Conservation (phyloP, 1,284 basidiomycete species). For the Veloboletus limbatus region DNA sequence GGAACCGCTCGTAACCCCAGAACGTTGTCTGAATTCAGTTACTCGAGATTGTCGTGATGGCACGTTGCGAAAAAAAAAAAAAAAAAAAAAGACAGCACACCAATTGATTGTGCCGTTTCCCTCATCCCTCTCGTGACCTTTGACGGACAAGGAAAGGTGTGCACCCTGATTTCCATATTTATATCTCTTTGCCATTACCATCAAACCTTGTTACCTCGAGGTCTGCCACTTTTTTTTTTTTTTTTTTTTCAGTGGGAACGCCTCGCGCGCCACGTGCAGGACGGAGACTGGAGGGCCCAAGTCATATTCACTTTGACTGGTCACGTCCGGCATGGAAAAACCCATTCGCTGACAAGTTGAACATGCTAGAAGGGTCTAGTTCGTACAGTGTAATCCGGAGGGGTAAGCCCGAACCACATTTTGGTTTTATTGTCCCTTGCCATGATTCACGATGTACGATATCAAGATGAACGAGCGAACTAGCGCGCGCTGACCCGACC, state of each 20-base stretch:
- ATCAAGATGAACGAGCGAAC: conserved; percentile 10
- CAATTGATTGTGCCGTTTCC: not conserved
- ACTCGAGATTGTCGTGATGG: conserved; percentile 9
- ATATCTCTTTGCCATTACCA: no score
- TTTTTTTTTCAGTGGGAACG: not conserved
- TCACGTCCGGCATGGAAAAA: conserved; percentile 2
- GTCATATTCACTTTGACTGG: not conserved
- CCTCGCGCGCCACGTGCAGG: conserved; percentile 21
- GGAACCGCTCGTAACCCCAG: conserved; percentile 26
- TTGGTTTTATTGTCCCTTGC: not conserved
- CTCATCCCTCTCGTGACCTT: conserved; percentile 21
- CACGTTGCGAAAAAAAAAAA: conserved; percentile 3
- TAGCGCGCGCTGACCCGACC: not conserved
- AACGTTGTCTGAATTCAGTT: conserved; percentile 23
- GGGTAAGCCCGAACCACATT: not conserved
- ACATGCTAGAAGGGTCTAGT: conserved; percentile 6
- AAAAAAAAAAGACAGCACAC: conserved; percentile 6
- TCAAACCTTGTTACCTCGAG: conserved; percentile 34
- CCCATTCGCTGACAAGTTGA: conserved; percentile 21
- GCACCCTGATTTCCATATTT: conserved; percentile 5
- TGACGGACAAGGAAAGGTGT: conserved; percentile 6
- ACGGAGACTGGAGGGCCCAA: not conserved
- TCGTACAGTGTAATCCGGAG: not conserved
- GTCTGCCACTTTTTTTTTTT: conserved; percentile 13
- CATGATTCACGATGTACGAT: not conserved